Base-by-base conservation (phyloP, 225 moss, liverwort and hornwort genomes). In the Bryoerythrophyllum caledonicum region DNA sequence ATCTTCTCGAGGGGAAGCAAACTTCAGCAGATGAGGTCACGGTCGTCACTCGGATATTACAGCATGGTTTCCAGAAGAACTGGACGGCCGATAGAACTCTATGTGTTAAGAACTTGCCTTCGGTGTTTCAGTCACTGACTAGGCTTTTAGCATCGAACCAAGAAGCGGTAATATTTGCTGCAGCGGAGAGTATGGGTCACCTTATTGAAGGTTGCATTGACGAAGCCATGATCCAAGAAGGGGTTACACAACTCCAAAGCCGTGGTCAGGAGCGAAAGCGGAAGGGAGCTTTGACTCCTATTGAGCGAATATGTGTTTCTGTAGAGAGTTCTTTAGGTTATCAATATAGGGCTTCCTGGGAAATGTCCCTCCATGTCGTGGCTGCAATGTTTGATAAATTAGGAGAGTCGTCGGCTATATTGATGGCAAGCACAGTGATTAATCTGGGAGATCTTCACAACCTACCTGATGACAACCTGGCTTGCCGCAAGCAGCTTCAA, bases 321-420 rank as follows among this genome's bases (percentile, higher is more conserved):
- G 86, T 89, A 60, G 97, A 99, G 76, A 99, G 93, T 74, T 89
- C 93, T 69, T 84, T 99, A 64, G 90, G 95, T 59, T 99, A 99
- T 68, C 97, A 99, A 75, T 99, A 94, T 67, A 93, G 89, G 81
- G 87, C 87, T 80, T 90, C 97, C 20, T 99, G 95, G 94, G 97
- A 94, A 65, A 99, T 94, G 93, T 90, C 93, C 26, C 86, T 99
- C 60, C 92, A 89, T 68, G 91, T 95, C 16, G 84, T 99, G 60
- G 77, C 93, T 79, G 82, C 94, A 28, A 88, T 99, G 24, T 93
- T 99, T 72, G 91, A 91, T 65, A 94, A 85, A 75, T 80, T 94
- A 59, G 93, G 97, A 67, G 76, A 82, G 57, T 77, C 90, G 61
- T 89, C 95, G 35, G 85, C 86, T 74, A 26, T 85, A 55, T 84